Evolutionary conservation across 139 green algal species (phyloP), one percentile per base, ranked within the genome.

Genomic region (Auxenochlorella pyrenoidosa): DNA sequence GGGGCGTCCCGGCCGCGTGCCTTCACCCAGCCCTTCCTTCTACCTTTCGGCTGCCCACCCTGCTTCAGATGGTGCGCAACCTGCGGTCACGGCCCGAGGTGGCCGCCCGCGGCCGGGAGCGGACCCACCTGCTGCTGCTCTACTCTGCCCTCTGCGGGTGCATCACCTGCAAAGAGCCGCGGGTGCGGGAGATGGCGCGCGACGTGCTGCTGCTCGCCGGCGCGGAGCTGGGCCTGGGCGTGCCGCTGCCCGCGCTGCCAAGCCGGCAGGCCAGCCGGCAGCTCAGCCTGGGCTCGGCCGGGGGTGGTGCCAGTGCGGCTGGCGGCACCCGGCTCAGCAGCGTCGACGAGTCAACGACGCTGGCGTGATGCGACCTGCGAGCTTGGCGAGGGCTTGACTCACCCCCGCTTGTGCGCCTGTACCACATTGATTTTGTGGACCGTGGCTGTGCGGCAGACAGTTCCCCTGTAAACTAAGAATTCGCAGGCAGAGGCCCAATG

Each of bases 241-340:
- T 65, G 47, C 65, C 32, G 43, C 36, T 98, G 65, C 86, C 98
- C 40, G 94, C 96, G 87, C 94, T 98, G 21, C 93, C 92, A 71
- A 90, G 91, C 82, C 87, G 98, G n/a, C 47, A 90, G 28, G 94
- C 94, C 19, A 95, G n/a, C 58, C 26, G 51, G 38, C 51, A 36
- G 40, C 30, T 47, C 24, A 76, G 70, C 34, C 59, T 63, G 6
- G 43, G 12, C 5, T 47, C 18, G 44, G 44, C 75, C 28, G 75
- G 8, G 10, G 47, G 47, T 54, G 47, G 54, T 24, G 54, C 28
- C 43, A 63, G 43, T 8, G 75, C 30, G 0, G 75, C 75, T 15
- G 44, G 75, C 43, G 59, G 75, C 75, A 30, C 41, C 0, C 73
- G 75, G 15, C 59, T 30, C 75, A 81, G 75, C 75, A 81, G 75